A percentile compares a stretch with the other conserved stretches of the same genome.
Conservation (phyloP, 352 stramenopile species). For the Pythium aquatile region DNA sequence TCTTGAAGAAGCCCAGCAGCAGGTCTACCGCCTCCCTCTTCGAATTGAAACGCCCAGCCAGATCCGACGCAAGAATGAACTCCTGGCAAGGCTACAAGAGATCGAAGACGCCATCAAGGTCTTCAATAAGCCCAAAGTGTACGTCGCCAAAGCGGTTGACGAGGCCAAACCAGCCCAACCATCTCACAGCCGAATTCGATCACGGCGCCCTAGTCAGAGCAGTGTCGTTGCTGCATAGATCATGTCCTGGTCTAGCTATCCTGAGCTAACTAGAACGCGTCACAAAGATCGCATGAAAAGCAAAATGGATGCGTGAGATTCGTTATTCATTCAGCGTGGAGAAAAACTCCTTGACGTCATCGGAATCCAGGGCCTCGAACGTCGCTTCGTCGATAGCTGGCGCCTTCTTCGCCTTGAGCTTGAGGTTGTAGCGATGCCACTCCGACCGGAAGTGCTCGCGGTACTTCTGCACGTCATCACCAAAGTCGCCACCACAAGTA, state of each 20-base stretch:
- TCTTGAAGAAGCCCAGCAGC: conserved; percentile 50
- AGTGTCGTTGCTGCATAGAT: conserved; percentile 16
- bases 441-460: conserved; percentile 94
- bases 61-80: conserved; percentile 73
- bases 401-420: conserved; percentile 92
- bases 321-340: conserved; percentile 61
- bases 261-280: too few relatives aligned
- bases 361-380: conserved; percentile 50
- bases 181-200: neutral
- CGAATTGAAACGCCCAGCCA: conserved; percentile 83
- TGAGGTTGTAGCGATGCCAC: conserved; percentile 98
- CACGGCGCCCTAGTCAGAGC: conserved; percentile 18
- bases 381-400: conserved; percentile 66
- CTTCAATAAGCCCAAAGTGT: conserved; percentile 85
- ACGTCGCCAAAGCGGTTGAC: conserved; percentile 49
- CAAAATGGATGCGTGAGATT: conserved; percentile 6
- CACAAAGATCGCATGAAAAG: neutral
- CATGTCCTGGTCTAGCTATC: neutral
- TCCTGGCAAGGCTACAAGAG: conserved; percentile 83
- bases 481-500: conserved; percentile 93
- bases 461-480: conserved; percentile 77
- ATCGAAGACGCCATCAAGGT: conserved; percentile 90
- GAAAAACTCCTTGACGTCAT: conserved; percentile 65
- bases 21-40: conserved; percentile 78
- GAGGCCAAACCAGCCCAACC: conserved; percentile 10